Conservation (phyloP, 176 grass and related monocot species). For the Aegilops tauschii region DNA sequence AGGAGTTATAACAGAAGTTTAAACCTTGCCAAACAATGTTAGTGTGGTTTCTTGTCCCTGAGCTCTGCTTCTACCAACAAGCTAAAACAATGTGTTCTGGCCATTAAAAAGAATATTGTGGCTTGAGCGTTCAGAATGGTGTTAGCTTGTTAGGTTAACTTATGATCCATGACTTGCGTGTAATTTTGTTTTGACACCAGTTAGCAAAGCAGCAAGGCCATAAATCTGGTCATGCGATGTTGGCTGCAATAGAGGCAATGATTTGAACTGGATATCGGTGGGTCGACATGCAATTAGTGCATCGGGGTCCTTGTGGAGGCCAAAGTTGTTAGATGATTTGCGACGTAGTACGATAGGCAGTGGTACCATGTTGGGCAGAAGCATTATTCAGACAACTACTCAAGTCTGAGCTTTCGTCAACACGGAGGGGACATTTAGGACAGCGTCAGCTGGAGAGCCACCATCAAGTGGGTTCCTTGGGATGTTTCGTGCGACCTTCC, state of each 20-base stretch:
- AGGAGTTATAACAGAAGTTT: not conserved
- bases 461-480: not conserved
- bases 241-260: slow-evolving; percentile 5
- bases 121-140: not conserved
- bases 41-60: not conserved
- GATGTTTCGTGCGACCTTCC: slow-evolving; percentile 33
- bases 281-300: slow-evolving; percentile 13
- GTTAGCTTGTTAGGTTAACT: not conserved
- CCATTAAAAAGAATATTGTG: not conserved
- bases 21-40: not conserved
- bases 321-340: slow-evolving; percentile 19
- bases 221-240: slow-evolving; percentile 18
- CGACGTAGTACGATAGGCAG: not conserved
- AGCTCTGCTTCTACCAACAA: not conserved
- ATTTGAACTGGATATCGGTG: slow-evolving; percentile 9
- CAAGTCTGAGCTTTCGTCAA: not conserved
- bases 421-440: not conserved
- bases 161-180: not conserved
- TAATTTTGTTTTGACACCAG: not conserved
- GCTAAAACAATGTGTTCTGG: not conserved
- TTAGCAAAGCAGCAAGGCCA: slow-evolving; percentile 20
- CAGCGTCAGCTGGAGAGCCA: slow-evolving; percentile 14
- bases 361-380: not conserved
- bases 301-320: slow-evolving; percentile 12
- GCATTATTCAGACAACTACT: slow-evolving; percentile 3